These are phyloP conservation scores for Fusarium citri DNA, from an alignment of 2,329 filamentous ascomycete species.

Conservation along the genomic window DNA sequence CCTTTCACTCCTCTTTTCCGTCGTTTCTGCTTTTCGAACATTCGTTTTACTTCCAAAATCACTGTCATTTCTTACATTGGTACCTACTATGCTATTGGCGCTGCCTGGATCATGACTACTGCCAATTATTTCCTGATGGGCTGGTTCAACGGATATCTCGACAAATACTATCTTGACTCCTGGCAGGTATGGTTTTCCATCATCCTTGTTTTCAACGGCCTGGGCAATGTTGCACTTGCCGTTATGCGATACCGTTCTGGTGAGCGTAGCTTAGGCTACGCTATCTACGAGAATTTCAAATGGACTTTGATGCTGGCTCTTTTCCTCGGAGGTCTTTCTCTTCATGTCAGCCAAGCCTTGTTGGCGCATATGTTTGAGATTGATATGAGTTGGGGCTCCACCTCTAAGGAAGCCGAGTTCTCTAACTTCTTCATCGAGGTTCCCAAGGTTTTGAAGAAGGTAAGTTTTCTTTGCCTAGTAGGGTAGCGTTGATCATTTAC, in stretches of 20 bases:
- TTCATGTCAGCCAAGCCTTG: constrained; percentile 84
- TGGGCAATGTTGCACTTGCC: constrained; percentile 78
- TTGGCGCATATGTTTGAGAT: constrained; percentile 86
- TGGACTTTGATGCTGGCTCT: constrained; percentile 81
- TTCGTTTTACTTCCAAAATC: constrained; percentile 79
- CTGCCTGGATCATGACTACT: constrained; percentile 78
- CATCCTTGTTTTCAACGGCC: constrained; percentile 80
- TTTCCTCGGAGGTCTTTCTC: constrained; percentile 83
- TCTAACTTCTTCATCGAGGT: constrained; percentile 89
- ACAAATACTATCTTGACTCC: constrained; percentile 83
- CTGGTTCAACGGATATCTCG: constrained; percentile 81
- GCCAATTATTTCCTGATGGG: constrained; percentile 81
- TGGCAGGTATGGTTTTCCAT: constrained; percentile 86
- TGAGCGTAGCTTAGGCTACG: constrained; percentile 68
- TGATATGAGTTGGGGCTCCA: constrained; percentile 88
- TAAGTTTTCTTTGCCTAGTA: constrained; percentile 62
- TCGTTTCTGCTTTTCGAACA: constrained; percentile 77
- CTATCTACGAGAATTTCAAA: constrained; percentile 74
- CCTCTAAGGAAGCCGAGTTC: constrained; percentile 83
- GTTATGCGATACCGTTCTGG: constrained; percentile 78
- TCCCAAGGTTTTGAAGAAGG: constrained; percentile 80
- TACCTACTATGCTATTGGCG: constrained; percentile 83
- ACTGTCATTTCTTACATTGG: constrained; percentile 82
- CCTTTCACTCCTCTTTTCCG: constrained; percentile 85
- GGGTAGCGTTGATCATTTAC: constrained; percentile 39